Evolutionary conservation across 2,329 filamentous ascomycete species (phyloP).

Genomic region (Ilyonectria robusta): DNA sequence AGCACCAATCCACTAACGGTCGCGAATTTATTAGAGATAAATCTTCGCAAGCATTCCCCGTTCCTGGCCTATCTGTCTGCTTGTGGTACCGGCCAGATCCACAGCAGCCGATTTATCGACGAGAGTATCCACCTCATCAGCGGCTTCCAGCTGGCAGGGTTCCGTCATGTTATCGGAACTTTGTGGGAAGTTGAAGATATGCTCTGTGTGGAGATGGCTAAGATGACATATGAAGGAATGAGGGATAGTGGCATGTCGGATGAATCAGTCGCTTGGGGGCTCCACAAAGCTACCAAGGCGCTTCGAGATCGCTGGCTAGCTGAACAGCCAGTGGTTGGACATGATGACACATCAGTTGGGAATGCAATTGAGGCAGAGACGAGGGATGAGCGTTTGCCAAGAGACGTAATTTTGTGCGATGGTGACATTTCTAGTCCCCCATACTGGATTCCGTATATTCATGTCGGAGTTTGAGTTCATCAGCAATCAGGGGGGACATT

Average conservation of each 20-base stretch:
- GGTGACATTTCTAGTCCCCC: not conserved
- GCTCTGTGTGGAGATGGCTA: conserved; percentile 10
- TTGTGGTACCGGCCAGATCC: conserved; percentile 50
- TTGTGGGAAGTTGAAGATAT: conserved; percentile 16
- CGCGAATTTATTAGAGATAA: conserved; percentile 27
- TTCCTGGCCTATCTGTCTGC: conserved; percentile 58
- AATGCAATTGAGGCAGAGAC: not conserved
- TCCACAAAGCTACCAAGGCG: conserved; percentile 6
- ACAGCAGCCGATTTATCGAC: conserved; percentile 46
- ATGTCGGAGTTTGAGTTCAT: not conserved
- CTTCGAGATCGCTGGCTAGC: conserved; percentile 7
- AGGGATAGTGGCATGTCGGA: not conserved
- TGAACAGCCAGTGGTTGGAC: not conserved
- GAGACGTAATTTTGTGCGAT: not conserved
- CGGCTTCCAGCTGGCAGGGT: conserved; percentile 1
- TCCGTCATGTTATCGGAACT: not conserved
- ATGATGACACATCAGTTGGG: not conserved
- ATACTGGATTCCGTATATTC: not conserved
- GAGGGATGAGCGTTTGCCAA: not conserved
- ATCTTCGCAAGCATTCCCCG: conserved; percentile 36
- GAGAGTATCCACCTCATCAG: conserved; percentile 55
- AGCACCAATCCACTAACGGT: conserved; percentile 27
- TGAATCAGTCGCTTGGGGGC: not conserved
- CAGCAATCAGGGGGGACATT: no score
- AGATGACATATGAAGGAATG: conserved; percentile 2